Evolutionary conservation across 352 stramenopile genomes (phyloP), one percentile per base, ranked within the genome.

Genomic region (Phytopythium vexans): DNA sequence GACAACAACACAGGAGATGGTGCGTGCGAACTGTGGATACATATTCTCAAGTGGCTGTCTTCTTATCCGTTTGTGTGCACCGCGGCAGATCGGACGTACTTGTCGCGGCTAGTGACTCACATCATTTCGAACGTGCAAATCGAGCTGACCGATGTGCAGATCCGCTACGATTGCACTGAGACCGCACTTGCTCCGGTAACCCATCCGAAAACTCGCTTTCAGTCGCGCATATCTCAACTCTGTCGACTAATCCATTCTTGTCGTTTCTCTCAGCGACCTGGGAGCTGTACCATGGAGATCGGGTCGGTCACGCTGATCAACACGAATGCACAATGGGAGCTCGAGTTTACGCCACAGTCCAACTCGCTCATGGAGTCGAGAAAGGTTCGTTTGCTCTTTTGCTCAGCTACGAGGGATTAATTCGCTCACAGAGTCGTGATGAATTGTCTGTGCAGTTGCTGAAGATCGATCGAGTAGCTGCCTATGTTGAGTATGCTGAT

Each of bases 41-140:
- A 27, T 27, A 27, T 27, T 27, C 1, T 27, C 1, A 27, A 27
- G 21, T 27, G 21, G 21, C 21, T 27, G 21, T 27, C 21, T 27
- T 27, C 21, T 27, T 27, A 27, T 27, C 21, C 21, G 21, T 10
- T 41, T n/a, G 14, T 27, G 14, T 21, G 44, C 7, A 40, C 27
- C 35, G 1, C 21, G 34, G 1, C 34, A 86, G 82, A 92, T 57
- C 72, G 83, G 41, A 92, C 86, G 34, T 95, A 95, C 62, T 57
- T 95, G 10, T 93, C 83, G 33, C 71, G 78, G 49, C 45, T 95
- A 45, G 81, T 95, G 27, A 78, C 82, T 10, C 82, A 92, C 53
- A 92, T 95, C 53, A 88, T 95, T 53, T 68, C 77, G 41, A 95
- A 95, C 59, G 80, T 95, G 9, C 83, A 95, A 55, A 89, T 95